Conservation (phyloP, 169 alveolate genomes). For the Eimeria necatrix region DNA sequence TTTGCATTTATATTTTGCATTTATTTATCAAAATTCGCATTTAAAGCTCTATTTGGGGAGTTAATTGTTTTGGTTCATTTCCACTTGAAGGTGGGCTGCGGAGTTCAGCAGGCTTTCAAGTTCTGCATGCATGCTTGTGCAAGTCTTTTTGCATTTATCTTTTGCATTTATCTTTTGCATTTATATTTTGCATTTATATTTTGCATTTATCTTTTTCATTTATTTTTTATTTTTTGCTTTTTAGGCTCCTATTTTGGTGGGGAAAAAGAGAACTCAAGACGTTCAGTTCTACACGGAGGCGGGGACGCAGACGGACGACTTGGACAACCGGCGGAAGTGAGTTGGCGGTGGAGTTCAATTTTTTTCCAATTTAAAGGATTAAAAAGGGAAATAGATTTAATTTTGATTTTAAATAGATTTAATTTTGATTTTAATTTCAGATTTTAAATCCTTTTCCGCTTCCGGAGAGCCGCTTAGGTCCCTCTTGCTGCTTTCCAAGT, state of each 20-base stretch:
- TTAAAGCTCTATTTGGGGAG: neutral
- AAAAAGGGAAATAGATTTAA: neutral
- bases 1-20: neutral
- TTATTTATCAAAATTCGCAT: neutral
- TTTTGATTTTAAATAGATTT: neutral
- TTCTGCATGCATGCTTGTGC: no score
- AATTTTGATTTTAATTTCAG: neutral
- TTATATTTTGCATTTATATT: neutral
- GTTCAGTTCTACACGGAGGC: conserved; percentile 98
- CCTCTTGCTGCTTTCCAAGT: no score
- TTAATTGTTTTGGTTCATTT: neutral
- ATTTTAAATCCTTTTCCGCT: neutral
- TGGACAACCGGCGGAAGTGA: conserved; percentile 94
- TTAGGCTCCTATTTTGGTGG: conserved; percentile 96
- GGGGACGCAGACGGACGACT: conserved; percentile 97
- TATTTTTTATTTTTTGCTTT: conserved; percentile 12
- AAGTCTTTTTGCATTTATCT: neutral
- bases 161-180: neutral
- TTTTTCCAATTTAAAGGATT: conserved; percentile 89
- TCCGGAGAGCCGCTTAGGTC: no score
- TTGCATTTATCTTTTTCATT: neutral
- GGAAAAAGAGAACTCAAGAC: conserved; percentile 96
- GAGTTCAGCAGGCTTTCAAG: no score
- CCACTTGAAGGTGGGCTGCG: conserved; percentile 77
- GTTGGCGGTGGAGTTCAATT: neutral